Base-by-base conservation (phyloP, 345 rosid genomes). In the Limnanthes douglasii region DNA sequence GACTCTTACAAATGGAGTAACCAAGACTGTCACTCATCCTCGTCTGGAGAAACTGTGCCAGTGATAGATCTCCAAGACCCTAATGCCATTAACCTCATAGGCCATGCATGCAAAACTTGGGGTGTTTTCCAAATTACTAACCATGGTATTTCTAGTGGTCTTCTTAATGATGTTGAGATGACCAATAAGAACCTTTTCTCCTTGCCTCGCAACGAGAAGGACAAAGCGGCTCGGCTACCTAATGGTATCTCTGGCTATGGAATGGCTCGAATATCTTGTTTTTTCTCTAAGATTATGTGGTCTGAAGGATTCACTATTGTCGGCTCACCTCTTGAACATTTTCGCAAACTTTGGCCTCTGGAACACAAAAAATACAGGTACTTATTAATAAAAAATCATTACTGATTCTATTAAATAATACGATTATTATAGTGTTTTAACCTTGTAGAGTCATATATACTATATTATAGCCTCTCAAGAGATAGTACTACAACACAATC, bases 281-380 rank as follows among this genome's bases (percentile, higher is more conserved):
- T 77, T 47, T 90, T 90, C 47, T 54, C 73, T 4, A 90, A 90
- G 73, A 66, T 59, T 33, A 74, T 90, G 92, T 90, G 98, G 98
- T 90, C 92, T 8, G 96, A 90, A 50, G 95, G 98, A 5, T 90
- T 90, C 72, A 84, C 98, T 34, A 46, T 90, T 13, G 45, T 57
- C 14, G 96, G 85, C 24, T 73, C 96, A 6, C 94, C 94, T 0
- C 34, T 52, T 15, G 79, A 80, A 8, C 82, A 90, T 43, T 83
- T 83, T 20, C 65, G 64, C 42, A 71, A 60, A 51, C 84, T 90
- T 31, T 90, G 98, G 98, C 95, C 96, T 8, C 62, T 41, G 12
- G 75, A 73, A 53, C 51, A 56, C 66, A 25, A 15, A 56, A 20
- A 53, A 31, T 57, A 72, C 75, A 68, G 98, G 98, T 90, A 72